These are phyloP conservation scores for Aquilaria sinensis DNA, from an alignment of 345 rosid species.

Conservation along the genomic window DNA sequence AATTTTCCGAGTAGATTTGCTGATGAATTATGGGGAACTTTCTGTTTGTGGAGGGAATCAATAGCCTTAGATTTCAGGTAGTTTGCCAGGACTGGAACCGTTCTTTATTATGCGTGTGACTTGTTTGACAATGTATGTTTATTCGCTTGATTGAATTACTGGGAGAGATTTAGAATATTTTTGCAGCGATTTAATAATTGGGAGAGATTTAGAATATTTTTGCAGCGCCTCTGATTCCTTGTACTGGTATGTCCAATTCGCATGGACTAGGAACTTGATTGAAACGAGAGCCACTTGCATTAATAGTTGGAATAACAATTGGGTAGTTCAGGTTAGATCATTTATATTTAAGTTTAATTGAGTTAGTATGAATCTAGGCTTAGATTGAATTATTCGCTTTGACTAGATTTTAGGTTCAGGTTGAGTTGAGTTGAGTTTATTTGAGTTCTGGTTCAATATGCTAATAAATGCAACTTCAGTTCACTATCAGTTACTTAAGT, in stretches of 20 bases:
- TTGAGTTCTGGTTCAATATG: too few species aligned
- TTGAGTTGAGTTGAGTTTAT: too few species aligned
- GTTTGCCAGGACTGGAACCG: not conserved
- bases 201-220: conserved; percentile 19
- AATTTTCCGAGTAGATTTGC: conserved; percentile 17
- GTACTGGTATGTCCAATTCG: conserved; percentile 59
- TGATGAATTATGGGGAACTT: conserved; percentile 40
- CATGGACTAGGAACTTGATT: conserved; percentile 53
- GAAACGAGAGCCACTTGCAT: conserved; percentile 29
- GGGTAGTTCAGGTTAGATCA: too few species aligned
- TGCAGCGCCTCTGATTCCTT: conserved; percentile 38
- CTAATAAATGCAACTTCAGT: too few species aligned
- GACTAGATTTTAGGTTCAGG: too few species aligned
- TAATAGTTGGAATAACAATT: too few species aligned
- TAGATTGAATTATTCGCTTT: too few species aligned
- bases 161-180: conserved; percentile 20
- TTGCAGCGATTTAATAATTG: conserved; percentile 32
- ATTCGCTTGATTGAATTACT: conserved; percentile 25
- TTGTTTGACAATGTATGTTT: conserved; percentile 1
- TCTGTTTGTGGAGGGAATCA: conserved; percentile 26
- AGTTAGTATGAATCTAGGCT: too few species aligned
- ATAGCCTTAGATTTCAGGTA: conserved; percentile 26
- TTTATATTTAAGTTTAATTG: too few species aligned
- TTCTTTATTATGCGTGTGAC: conserved; percentile 4
- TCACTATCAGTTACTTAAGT: too few species aligned